Base-by-base conservation (phyloP, 225 moss, liverwort and hornwort species). In the Ulota crispa region DNA sequence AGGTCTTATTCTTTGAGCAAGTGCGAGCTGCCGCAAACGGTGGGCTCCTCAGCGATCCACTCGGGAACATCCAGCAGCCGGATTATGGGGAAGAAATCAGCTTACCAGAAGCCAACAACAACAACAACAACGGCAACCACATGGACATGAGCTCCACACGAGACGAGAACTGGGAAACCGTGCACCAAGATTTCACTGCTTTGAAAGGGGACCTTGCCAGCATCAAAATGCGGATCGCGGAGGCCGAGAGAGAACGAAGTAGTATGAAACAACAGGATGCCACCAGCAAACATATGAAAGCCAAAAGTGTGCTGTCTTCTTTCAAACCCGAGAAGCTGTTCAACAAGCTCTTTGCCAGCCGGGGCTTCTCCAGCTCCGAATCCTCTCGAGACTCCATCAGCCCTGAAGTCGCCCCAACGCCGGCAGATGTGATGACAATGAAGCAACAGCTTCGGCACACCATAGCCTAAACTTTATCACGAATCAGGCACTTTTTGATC, bases 1-100 rank as follows among this genome's bases (percentile, higher is more conserved):
- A 96, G 87, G 96, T 96, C 67, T 89, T 96, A 3, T 96, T 95
- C 77, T 96, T 96, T 84, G 96, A 96, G 86, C 95, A 95, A 87
- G 91, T 95, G 54, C 85, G 95, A 18, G 90, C 91, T 27, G 93
- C 94, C 34, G 85, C 93, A 66, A 89, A 88, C n/a, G 91, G 94
- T 30, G 94, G 96, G 12, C 70, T 96, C 37, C 64, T 88, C 6
- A 89, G 89, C 70, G 94, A 96, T 78, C 68, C 87, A 36, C 89
- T 91, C 2, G 86, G 77, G 52, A 89, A 76, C 78, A 83, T 88
- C 52, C 94, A 87, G 39, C 92, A 89, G 59, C 78, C 89, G 21
- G 92, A 93, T 28, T 92, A 90, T 52, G 85, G 75, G 62, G 85
- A 87, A 83, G 76, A 84, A 75, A 80, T 84, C 80, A 57, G 80